Evolutionary conservation across 768 basidiomycete species (phyloP).

Genomic region (Russula virescens): DNA sequence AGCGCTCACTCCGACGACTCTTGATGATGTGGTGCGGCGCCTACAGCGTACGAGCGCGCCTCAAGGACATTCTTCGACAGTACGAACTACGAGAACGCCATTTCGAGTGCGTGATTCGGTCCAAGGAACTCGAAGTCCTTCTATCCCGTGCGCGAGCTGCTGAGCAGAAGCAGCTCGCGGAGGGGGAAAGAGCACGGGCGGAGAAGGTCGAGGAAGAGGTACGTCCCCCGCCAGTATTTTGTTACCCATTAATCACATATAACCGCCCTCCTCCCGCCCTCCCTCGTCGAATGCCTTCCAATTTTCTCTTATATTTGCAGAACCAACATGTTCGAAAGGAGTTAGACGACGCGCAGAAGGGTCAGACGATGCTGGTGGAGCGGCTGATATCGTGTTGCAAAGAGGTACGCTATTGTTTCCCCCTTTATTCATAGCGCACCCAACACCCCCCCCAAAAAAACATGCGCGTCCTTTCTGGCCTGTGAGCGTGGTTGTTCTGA

Average conservation of each 20-base stretch:
- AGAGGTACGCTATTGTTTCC: conserved; percentile 50
- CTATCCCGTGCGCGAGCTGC: conserved; percentile 83
- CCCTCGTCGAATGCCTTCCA: no score
- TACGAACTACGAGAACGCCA: conserved; percentile 89
- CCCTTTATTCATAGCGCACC: neutral
- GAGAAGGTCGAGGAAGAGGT: conserved; percentile 75
- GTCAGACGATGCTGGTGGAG: conserved; percentile 75
- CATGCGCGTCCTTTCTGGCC: no score
- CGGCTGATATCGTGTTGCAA: conserved; percentile 82
- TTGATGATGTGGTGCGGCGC: neutral
- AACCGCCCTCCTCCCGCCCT: neutral
- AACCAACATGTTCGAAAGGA: conserved; percentile 66
- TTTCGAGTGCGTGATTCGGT: conserved; percentile 88
- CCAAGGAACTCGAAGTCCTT: conserved; percentile 85
- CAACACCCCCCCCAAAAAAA: neutral
- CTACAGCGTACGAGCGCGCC: conserved; percentile 69
- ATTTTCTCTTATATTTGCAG: conserved; percentile 36
- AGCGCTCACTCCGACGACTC: neutral
- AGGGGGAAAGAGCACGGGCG: conserved; percentile 63
- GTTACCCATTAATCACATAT: conserved; percentile 5
- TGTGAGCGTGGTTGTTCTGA: conserved; percentile 11
- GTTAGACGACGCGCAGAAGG: conserved; percentile 72
- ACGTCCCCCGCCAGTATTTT: conserved; percentile 27
- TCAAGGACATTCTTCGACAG: conserved; percentile 82
- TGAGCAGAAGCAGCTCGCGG: conserved; percentile 78